phyloP scores from a whole-genome alignment of 148 eudicot species.

The Dysphania ambrosioides region DNA sequence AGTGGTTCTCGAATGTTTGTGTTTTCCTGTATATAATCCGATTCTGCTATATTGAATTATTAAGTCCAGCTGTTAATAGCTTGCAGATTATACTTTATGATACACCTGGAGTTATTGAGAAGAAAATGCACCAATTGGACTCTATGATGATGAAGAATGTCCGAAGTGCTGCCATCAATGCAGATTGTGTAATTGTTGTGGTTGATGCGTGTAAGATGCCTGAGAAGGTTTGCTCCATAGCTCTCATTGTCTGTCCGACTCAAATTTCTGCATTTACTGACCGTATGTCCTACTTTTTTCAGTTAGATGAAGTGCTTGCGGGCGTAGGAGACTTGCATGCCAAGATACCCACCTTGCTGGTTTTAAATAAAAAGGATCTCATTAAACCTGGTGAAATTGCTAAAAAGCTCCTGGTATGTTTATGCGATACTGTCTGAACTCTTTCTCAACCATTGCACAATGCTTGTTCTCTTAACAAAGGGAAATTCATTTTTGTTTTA shows the following conservation, averaged over 20 bases:
- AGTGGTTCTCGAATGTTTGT: background rate
- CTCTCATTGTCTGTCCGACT: background rate
- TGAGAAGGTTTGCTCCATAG: slow-evolving; percentile 49
- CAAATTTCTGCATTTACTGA: slow-evolving; percentile 4
- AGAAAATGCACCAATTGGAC: slow-evolving; percentile 90
- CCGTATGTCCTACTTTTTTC: slow-evolving; percentile 1
- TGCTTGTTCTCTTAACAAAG: slow-evolving; percentile 6
- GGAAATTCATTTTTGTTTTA: background rate
- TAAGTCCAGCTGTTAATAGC: slow-evolving; percentile 30
- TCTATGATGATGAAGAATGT: slow-evolving; percentile 99
- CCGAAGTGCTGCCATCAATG: slow-evolving; percentile 74
- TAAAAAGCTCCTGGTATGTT: slow-evolving; percentile 71
- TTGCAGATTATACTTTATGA: slow-evolving; percentile 92
- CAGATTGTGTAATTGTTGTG: slow-evolving; percentile 89
- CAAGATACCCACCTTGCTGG: slow-evolving; percentile 72
- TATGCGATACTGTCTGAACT: slow-evolving; percentile 12
- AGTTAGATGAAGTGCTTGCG: slow-evolving; percentile 83
- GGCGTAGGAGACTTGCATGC: slow-evolving; percentile 59
- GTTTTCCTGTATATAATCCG: background rate
- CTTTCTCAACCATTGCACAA: background rate
- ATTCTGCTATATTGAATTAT: slow-evolving; percentile 8
- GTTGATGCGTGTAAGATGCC: slow-evolving; percentile 86
- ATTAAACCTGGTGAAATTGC: slow-evolving; percentile 98
- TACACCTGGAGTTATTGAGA: slow-evolving; percentile 97
- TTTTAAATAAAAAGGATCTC: slow-evolving; percentile 90